These are phyloP conservation scores for Dacryopinax spathularia DNA, from an alignment of 768 basidiomycete species.

Conservation along the genomic window DNA sequence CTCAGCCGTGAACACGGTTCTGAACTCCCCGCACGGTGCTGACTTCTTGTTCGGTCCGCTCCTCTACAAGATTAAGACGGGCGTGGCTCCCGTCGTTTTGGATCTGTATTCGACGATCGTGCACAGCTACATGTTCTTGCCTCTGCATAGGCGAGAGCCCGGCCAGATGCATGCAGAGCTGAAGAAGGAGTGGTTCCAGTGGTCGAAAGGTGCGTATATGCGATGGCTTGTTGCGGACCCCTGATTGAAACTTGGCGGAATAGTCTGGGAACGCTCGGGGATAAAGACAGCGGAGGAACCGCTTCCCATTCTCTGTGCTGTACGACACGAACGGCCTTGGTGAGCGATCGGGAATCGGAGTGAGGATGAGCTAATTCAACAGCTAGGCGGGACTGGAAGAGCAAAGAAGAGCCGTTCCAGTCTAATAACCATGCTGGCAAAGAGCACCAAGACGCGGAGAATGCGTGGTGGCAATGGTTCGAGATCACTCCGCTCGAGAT, in stretches of 20 bases:
- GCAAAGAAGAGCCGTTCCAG: slow-evolving; percentile 9
- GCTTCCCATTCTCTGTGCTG: slow-evolving; percentile 10
- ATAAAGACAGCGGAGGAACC: slow-evolving; percentile 12
- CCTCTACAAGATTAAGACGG: neutral
- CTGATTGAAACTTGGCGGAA: neutral
- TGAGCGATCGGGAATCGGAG: neutral
- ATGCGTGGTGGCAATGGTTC: slow-evolving; percentile 13
- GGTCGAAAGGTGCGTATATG: slow-evolving; percentile 9
- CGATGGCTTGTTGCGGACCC: neutral
- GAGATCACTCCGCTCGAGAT: slow-evolving; percentile 11
- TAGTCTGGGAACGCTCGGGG: slow-evolving; percentile 1
- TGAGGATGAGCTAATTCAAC: neutral
- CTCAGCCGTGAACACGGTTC: neutral
- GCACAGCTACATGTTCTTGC: neutral
- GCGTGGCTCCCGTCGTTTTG: neutral
- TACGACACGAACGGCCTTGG: slow-evolving; percentile 13
- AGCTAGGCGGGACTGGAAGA: slow-evolving; percentile 8
- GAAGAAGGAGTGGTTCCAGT: slow-evolving; percentile 12
- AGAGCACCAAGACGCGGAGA: slow-evolving; percentile 9
- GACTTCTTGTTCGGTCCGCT: neutral
- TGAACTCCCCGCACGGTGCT: neutral
- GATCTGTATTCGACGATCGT: neutral
- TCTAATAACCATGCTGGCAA: slow-evolving; percentile 11
- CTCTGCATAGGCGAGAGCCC: neutral
- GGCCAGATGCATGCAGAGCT: slow-evolving; percentile 8